Evolutionary conservation across 495 filamentous ascomycete species (phyloP).

Genomic region (Hypoxylon fragiforme): DNA sequence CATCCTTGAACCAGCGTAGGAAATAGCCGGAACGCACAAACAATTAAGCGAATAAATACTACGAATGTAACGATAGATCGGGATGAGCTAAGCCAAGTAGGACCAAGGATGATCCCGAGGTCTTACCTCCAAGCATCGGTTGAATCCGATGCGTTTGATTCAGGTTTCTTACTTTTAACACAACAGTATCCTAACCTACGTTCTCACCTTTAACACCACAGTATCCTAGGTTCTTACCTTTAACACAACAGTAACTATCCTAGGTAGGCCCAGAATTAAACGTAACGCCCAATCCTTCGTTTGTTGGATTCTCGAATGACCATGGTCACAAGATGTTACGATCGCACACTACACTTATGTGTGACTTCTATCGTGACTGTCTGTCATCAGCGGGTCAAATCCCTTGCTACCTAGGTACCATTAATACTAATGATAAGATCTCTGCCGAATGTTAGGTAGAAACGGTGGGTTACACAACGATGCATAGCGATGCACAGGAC

Average conservation of each 20-base stretch:
- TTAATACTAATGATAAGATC: conserved; percentile 3
- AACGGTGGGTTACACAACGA: no score
- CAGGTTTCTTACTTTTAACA: no score
- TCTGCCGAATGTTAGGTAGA: conserved; percentile 1
- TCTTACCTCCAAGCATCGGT: not conserved
- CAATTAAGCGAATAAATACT: conserved; percentile 7
- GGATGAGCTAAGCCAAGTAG: no score
- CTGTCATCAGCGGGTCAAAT: conserved; percentile 8
- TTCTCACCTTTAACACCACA: no score
- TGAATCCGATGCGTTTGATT: not conserved
- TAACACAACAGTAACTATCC: no score
- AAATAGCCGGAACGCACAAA: conserved; percentile 6
- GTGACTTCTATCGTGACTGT: conserved; percentile 21
- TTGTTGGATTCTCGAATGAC: not conserved
- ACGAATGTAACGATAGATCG: no score
- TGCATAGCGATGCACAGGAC: not conserved
- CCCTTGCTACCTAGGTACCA: no score
- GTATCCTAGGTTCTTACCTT: no score
- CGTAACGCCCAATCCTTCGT: no score
- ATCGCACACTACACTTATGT: conserved; percentile 9
- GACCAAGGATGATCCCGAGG: not conserved
- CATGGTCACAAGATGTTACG: conserved; percentile 17
- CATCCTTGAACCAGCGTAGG: no score
- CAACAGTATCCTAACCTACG: no score
- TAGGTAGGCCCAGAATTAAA: no score